A percentile compares a stretch with the other conserved stretches of the same genome.
phyloP scores from a whole-genome alignment of 139 green algal species.

The Micromonas pusilla region DNA sequence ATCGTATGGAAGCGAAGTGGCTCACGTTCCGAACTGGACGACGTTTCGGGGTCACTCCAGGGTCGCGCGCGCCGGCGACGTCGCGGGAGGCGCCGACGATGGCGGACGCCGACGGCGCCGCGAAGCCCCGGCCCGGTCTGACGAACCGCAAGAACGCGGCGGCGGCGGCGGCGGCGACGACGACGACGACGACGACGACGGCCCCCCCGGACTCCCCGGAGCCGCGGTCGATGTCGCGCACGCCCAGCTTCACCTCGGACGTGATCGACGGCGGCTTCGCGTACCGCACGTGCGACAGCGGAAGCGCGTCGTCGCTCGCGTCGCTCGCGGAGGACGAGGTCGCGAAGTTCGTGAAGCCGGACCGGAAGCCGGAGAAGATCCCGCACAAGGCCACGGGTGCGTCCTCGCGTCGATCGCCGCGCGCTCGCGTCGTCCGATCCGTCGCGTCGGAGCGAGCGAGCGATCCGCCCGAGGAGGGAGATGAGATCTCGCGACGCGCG shows the following conservation, averaged over 20 bases:
- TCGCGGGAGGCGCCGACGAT: too few relatives aligned
- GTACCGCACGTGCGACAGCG: too few relatives aligned
- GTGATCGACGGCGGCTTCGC: not conserved
- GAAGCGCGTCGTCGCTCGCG: not conserved
- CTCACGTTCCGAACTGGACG: too few relatives aligned
- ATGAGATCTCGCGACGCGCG: not conserved
- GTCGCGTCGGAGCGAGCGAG: not conserved
- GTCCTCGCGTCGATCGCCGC: not conserved
- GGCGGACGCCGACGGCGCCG: not conserved
- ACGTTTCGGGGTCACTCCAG: too few relatives aligned
- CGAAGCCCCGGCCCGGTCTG: not conserved
- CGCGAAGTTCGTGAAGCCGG: conserved; percentile 7
- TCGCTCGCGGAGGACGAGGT: not conserved
- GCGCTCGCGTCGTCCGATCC: not conserved
- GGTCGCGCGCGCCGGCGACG: too few relatives aligned
- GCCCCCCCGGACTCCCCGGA: not conserved
- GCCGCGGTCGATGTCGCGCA: not conserved
- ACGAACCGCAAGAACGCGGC: not conserved
- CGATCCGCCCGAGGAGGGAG: not conserved
- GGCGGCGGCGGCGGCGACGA: not conserved
- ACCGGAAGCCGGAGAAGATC: not conserved
- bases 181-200: not conserved
- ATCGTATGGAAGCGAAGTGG: too few relatives aligned
- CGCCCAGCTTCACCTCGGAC: not conserved
- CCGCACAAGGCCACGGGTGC: not conserved